Conservation (phyloP, 2,329 filamentous ascomycete genomes). For the Paecilomyces formosus region DNA sequence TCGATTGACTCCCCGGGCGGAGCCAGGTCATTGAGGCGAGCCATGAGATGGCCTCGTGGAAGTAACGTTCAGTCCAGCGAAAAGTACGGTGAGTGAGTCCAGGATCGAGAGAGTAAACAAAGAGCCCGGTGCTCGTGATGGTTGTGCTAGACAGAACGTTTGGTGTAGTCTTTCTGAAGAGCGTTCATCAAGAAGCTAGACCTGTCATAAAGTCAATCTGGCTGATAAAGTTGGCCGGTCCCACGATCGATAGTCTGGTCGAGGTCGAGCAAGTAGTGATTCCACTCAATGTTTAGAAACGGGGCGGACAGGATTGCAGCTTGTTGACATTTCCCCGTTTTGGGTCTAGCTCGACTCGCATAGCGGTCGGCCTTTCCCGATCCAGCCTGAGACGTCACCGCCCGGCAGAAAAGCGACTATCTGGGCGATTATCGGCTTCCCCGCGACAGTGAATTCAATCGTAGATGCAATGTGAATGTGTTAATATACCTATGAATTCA, state of each 20-base stretch:
- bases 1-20: slow-evolving; percentile 40
- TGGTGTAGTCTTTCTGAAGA: background rate
- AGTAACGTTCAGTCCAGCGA: background rate
- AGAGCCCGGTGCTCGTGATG: background rate
- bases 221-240: background rate
- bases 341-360: slow-evolving; percentile 16
- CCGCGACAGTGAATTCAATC: background rate
- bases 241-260: background rate
- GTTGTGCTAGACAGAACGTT: background rate
- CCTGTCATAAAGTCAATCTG: background rate
- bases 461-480: background rate
- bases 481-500: background rate
- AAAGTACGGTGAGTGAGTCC: background rate
- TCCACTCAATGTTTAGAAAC: background rate
- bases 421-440: background rate
- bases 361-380: slow-evolving; percentile 1
- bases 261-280: background rate
- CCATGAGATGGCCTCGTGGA: slow-evolving; percentile 29
- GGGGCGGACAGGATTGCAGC: background rate
- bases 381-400: background rate
- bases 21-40: slow-evolving; percentile 42
- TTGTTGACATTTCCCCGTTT: slow-evolving; percentile 34
- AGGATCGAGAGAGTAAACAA: background rate
- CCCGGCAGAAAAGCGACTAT: background rate
- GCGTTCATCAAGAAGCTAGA: background rate